These are phyloP conservation scores for Ceratocystis lukuohia DNA, from an alignment of 2,329 filamentous ascomycete genomes.

Conservation along the genomic window DNA sequence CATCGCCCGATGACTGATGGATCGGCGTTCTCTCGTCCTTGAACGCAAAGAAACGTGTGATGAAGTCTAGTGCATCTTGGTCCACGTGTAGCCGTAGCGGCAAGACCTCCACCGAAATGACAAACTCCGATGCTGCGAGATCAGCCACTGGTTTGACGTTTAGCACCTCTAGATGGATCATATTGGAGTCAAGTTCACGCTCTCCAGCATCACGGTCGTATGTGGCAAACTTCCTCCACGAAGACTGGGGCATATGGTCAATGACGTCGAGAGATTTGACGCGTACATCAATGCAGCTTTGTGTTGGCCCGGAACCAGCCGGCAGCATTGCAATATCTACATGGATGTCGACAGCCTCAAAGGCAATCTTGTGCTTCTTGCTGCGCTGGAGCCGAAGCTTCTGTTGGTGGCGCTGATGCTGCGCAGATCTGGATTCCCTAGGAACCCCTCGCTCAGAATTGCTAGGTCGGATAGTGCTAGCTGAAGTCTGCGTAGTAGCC, in stretches of 20 bases:
- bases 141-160: slow-evolving; percentile 77
- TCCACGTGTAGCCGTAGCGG: slow-evolving; percentile 88
- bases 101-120: slow-evolving; percentile 64
- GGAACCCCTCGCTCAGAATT: slow-evolving; percentile 37
- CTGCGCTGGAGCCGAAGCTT: slow-evolving; percentile 70
- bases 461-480: slow-evolving; percentile 38
- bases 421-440: slow-evolving; percentile 38
- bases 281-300: slow-evolving; percentile 75
- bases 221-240: slow-evolving; percentile 96
- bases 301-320: slow-evolving; percentile 60
- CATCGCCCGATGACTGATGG: slow-evolving; percentile 50
- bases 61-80: slow-evolving; percentile 92
- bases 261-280: slow-evolving; percentile 78
- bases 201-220: slow-evolving; percentile 82
- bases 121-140: slow-evolving; percentile 77
- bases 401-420: slow-evolving; percentile 31
- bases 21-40: slow-evolving; percentile 57
- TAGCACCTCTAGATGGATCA: slow-evolving; percentile 79
- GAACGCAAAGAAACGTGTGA: slow-evolving; percentile 95
- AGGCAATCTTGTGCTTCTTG: slow-evolving; percentile 86
- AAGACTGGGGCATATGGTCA: slow-evolving; percentile 86
- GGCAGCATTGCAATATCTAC: slow-evolving; percentile 74
- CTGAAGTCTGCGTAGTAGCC: slow-evolving; percentile 57
- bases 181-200: slow-evolving; percentile 71
- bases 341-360: slow-evolving; percentile 75